Evolutionary conservation across 164 flowering plant species (phyloP).

Genomic region (Stephania yunnanensis): DNA sequence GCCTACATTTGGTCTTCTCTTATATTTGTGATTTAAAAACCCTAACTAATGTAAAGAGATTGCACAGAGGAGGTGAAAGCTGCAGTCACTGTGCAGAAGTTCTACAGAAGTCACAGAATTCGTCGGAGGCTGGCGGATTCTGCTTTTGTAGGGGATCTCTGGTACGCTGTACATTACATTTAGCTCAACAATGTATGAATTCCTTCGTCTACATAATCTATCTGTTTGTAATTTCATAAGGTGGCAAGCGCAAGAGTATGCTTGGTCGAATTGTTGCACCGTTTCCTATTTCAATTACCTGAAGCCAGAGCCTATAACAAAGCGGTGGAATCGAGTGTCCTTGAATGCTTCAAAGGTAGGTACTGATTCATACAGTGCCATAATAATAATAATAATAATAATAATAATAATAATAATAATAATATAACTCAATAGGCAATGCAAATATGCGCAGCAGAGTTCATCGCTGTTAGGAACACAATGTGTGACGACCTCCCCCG

Average conservation of each 20-base stretch:
- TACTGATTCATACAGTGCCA: too few species aligned
- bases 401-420: too few species aligned
- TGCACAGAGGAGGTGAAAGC: slow-evolving; percentile 11
- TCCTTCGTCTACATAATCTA: background rate
- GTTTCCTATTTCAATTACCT: slow-evolving; percentile 58
- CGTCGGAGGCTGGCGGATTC: slow-evolving; percentile 78
- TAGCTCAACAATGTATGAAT: background rate
- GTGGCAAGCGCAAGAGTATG: slow-evolving; percentile 78
- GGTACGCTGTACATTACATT: slow-evolving; percentile 33
- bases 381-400: too few species aligned
- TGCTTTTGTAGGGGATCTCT: slow-evolving; percentile 72
- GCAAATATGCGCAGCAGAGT: too few species aligned
- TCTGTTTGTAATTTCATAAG: slow-evolving; percentile 17
- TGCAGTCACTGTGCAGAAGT: slow-evolving; percentile 65
- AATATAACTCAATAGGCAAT: background rate
- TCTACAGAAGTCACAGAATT: slow-evolving; percentile 67
- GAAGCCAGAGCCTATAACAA: slow-evolving; percentile 49
- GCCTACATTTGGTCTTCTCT: too few species aligned
- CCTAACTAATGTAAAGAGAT: background rate
- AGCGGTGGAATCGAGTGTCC: slow-evolving; percentile 55
- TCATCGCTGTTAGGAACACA: too few species aligned
- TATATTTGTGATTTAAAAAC: background rate
- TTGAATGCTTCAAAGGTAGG: slow-evolving; percentile 74
- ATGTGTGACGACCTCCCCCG: too few species aligned
- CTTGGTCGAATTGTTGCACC: slow-evolving; percentile 61